Evolutionary conservation across 805 yeast species (phyloP).

Genomic region (Starmerella bacillaris): DNA sequence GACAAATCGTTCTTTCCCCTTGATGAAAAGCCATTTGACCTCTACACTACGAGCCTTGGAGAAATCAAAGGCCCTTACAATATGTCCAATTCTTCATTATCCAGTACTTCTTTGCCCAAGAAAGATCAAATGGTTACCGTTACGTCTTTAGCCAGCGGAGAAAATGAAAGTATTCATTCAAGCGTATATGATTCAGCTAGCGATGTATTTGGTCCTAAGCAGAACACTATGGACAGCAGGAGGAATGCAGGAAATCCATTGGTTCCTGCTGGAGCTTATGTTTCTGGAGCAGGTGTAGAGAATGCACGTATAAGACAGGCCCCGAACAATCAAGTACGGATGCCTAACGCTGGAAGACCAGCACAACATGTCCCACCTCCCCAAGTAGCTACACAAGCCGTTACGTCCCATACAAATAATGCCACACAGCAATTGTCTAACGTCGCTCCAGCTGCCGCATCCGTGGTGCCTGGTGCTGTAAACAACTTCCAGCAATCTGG

Average conservation of each 20-base stretch:
- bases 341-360: no score
- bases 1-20: background rate
- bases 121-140: background rate
- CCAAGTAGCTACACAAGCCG: no score
- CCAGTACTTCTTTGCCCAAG: background rate
- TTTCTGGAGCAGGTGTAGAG: constrained; percentile 18
- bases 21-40: background rate
- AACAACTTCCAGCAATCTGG: no score
- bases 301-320: constrained; percentile 12
- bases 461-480: no score
- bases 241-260: background rate
- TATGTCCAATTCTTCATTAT: background rate
- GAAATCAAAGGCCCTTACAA: background rate
- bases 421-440: no score
- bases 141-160: no score
- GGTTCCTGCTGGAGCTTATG: constrained; percentile 20
- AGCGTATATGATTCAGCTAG: background rate
- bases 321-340: constrained; percentile 11
- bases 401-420: no score
- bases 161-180: background rate
- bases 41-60: background rate
- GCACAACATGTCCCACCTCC: no score
- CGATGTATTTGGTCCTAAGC: background rate
- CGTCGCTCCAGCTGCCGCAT: no score
- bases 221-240: no score